phyloP scores from a whole-genome alignment of 441 rosid species.

The Cnidoscolus chayamansa region DNA sequence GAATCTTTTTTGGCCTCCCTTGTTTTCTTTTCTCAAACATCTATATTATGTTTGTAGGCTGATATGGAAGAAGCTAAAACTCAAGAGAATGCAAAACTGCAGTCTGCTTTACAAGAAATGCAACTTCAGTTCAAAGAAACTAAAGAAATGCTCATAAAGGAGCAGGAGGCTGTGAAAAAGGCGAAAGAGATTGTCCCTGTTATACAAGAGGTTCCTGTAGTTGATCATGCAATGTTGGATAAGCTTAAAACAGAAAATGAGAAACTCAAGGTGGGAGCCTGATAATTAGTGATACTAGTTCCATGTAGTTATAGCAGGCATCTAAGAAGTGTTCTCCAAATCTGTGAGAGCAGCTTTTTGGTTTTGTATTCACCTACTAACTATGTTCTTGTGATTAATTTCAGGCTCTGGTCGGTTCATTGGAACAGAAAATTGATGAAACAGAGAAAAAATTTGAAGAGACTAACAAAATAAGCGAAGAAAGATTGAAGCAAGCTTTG shows the following conservation, averaged over 20 bases:
- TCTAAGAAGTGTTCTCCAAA: conserved; percentile 22
- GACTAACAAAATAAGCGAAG: conserved; percentile 78
- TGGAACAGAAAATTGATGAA: conserved; percentile 80
- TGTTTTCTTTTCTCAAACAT: conserved; percentile 14
- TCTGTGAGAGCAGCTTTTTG: neutral
- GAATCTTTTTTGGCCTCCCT: conserved; percentile 9
- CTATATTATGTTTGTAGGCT: conserved; percentile 44
- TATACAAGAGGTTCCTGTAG: conserved; percentile 82
- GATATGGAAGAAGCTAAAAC: conserved; percentile 90
- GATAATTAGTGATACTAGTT: neutral
- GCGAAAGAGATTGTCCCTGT: conserved; percentile 64
- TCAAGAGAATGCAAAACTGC: conserved; percentile 82
- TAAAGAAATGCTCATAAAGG: conserved; percentile 69
- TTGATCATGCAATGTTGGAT: conserved; percentile 57
- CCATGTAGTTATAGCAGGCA: neutral
- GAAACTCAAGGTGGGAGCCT: conserved; percentile 70
- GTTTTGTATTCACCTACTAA: neutral
- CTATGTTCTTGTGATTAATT: conserved; percentile 18
- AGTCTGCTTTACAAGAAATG: conserved; percentile 74
- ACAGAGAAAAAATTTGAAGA: conserved; percentile 85
- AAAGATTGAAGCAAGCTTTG: conserved; percentile 85
- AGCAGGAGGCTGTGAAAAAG: conserved; percentile 66
- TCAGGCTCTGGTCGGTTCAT: conserved; percentile 73
- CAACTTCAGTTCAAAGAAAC: conserved; percentile 75
- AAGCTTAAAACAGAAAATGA: conserved; percentile 82